Conservation (phyloP, 768 basidiomycete genomes). For the Amanita molliuscula region DNA sequence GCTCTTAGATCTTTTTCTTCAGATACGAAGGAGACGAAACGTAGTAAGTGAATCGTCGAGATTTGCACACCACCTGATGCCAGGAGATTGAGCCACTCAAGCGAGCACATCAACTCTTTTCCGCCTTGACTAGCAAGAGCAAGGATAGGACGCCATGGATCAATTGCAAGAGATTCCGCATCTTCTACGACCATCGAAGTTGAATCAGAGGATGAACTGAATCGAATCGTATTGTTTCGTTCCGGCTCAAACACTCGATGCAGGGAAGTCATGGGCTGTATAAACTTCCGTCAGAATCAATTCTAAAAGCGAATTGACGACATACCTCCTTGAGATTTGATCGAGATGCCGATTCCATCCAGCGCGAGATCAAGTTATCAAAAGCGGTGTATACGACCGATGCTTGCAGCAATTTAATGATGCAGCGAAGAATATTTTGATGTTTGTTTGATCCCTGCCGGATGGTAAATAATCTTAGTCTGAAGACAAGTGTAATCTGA, state of each 20-base stretch:
- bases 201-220: slow-evolving; percentile 24
- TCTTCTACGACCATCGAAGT: slow-evolving; percentile 17
- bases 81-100: slow-evolving; percentile 53
- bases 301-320: neutral
- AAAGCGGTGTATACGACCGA: slow-evolving; percentile 47
- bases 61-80: slow-evolving; percentile 58
- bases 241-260: slow-evolving; percentile 49
- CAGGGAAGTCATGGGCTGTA: slow-evolving; percentile 43
- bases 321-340: neutral
- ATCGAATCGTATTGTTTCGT: slow-evolving; percentile 28
- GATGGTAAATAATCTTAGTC: neutral
- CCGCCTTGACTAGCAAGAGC: slow-evolving; percentile 29
- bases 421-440: slow-evolving; percentile 37
- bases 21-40: slow-evolving; percentile 31
- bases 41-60: slow-evolving; percentile 37
- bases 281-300: neutral
- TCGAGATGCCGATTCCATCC: slow-evolving; percentile 39
- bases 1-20: slow-evolving; percentile 28
- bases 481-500: neutral
- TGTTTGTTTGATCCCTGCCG: slow-evolving; percentile 14
- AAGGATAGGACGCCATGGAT: slow-evolving; percentile 47
- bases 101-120: slow-evolving; percentile 32
- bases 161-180: slow-evolving; percentile 19
- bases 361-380: slow-evolving; percentile 46
- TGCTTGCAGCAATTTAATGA: slow-evolving; percentile 43